phyloP scores from a whole-genome alignment of 768 basidiomycete species.

The Tricholoma furcatifolium region DNA sequence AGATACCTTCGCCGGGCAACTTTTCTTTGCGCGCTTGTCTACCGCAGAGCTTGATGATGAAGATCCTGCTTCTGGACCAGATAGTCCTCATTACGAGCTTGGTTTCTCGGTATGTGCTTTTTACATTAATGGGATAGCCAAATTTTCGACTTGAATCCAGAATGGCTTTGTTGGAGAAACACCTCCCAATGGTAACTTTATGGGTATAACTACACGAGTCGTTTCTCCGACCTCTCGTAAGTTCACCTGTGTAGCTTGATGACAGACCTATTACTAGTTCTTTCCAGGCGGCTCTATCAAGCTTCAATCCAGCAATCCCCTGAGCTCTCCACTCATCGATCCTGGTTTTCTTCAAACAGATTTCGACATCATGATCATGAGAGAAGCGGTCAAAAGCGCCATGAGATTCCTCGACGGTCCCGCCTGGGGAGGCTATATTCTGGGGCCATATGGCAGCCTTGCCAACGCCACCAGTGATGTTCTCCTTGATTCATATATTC shows the following conservation, averaged over 20 bases:
- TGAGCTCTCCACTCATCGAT: slow-evolving; percentile 16
- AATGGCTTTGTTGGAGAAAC: slow-evolving; percentile 13
- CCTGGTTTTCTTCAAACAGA: slow-evolving; percentile 14
- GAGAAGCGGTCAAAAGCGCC: slow-evolving; percentile 15
- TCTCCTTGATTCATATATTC: slow-evolving; percentile 8
- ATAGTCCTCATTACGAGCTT: slow-evolving; percentile 26
- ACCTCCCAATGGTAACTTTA: slow-evolving; percentile 14
- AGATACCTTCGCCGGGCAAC: slow-evolving; percentile 16
- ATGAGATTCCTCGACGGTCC: slow-evolving; percentile 12
- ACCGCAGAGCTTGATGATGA: neutral
- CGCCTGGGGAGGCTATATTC: slow-evolving; percentile 15
- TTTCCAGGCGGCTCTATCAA: slow-evolving; percentile 11
- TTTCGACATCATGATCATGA: slow-evolving; percentile 14
- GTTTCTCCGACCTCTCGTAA: slow-evolving; percentile 20
- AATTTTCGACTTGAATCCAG: slow-evolving; percentile 1
- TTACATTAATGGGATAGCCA: neutral
- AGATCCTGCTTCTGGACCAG: slow-evolving; percentile 24
- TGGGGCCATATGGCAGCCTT: slow-evolving; percentile 8
- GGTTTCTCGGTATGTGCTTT: slow-evolving; percentile 10
- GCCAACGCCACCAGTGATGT: slow-evolving; percentile 10
- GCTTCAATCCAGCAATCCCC: slow-evolving; percentile 10
- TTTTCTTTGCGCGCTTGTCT: slow-evolving; percentile 20
- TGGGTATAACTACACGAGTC: slow-evolving; percentile 13
- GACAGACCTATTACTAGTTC: neutral
- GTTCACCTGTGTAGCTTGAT: neutral